Base-by-base conservation (phyloP, 495 filamentous ascomycete genomes). In the Neurospora hispaniola region DNA sequence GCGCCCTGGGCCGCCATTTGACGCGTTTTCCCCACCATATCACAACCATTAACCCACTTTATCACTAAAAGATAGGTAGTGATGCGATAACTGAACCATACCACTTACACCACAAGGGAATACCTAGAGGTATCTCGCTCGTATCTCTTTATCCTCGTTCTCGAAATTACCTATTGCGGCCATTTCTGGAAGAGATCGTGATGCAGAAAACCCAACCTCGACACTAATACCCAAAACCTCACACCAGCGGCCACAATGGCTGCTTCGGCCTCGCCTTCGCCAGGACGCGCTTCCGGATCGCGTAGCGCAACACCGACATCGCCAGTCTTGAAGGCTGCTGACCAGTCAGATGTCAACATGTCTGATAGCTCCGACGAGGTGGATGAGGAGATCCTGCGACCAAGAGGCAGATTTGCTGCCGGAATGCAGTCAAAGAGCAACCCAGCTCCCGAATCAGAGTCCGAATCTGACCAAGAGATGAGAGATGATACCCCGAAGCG, bases 401-500 rank as follows among this genome's bases (percentile, higher is more conserved):
- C 92, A 5, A 86, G 87, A 70, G 93, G 93, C 4, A 88, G 89
- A 38, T 85, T 96, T 75, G 93, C 93, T 71, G 85, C 89, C 18
- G 85, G 90, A 35, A 89, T 94, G 86, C 88, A 88, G 75, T 83
- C 75, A 39, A 71, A 75, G 16, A 78, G 70, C 4, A n/a, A 27
- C 38, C 41, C 69, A 68, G 54, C 54, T 18, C 54, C 54, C 54
- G 71, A 76, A 31, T 46, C 79, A 11, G 75, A 77, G 42, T 72
- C 74, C 20, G 71, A 81, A 69, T 71, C 70, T 2, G 68, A 73
- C 9, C 71, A 54, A 1, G 16, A 77, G 31, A 69, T 69, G 72
- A 74, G 79, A 75, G 59, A 83, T 70, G 78, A 44, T 62, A 79
- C 44, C 75, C 71, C 54, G 70, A 73, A 20, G 68, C 71, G n/a